Base-by-base conservation (phyloP, 768 basidiomycete genomes). In the Tulasnella sp. region DNA sequence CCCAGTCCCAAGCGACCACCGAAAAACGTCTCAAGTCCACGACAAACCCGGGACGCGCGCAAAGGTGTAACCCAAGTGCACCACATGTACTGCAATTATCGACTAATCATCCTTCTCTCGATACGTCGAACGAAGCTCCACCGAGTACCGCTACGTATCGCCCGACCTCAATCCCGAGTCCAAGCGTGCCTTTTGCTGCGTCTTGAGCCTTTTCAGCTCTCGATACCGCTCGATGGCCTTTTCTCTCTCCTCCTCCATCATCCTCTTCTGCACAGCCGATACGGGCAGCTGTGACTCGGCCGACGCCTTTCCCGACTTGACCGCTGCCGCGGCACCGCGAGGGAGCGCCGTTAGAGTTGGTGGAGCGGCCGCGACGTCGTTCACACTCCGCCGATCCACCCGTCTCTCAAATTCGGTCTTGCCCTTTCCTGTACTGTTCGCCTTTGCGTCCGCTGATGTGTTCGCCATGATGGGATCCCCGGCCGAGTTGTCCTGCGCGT, bases 211-310 rank as follows among this genome's bases (percentile, higher is more conserved):
- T 46, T 80, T 80, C 72, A 74, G 31, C 41, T 46, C 79, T 44
- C 79, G 72, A 58, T 80, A 80, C 28, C 37, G 79, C 44, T 37
- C 44, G 64, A 80, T 80, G 11, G 54, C 79, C 72, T 72, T 69
- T 34, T 80, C 79, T 28, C 79, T 31, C 58, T 80, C 79, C 46
- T 31, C 72, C 40, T 73, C 79, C 79, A 80, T 80, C 77, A 78
- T 60, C 60, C 77, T 78, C 58, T 42, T 60, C 20, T 78, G 77
- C 77, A 64, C 77, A 40, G 77, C 50, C 31, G 54, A 78, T n/a
- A 64, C 77, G n/a, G 74, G 74, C 22, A 75, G 7, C 31, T 28
- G 28, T 37, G 64, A 69, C 34, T 69, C 31, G 31, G 18, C 64
- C 34, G 64, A 69, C 64, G 64, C 31, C 34, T 69, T 69, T 28